phyloP scores from a whole-genome alignment of 2,329 filamentous ascomycete genomes.

The Sporothrix inflata region DNA sequence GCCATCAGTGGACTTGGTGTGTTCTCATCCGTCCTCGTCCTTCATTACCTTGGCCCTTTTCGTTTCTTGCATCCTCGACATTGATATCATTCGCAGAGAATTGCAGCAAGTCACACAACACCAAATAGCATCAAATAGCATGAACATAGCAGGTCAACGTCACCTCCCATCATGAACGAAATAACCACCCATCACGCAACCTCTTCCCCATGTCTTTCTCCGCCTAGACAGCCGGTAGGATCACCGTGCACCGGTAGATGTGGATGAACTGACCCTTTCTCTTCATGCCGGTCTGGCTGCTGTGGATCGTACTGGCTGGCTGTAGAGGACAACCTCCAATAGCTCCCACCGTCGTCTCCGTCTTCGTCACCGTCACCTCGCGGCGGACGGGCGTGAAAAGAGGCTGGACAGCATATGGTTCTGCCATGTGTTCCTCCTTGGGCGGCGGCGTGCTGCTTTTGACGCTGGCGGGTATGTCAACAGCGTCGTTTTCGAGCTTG shows the following conservation, averaged over 20 bases:
- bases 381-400: background rate
- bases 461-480: background rate
- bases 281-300: background rate
- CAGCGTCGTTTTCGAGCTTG: background rate
- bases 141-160: background rate
- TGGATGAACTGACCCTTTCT: background rate
- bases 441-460: background rate
- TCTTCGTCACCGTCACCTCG: too few species aligned
- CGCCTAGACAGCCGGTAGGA: background rate
- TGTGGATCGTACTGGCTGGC: background rate
- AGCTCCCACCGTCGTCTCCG: too few species aligned
- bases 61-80: background rate
- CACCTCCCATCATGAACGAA: background rate
- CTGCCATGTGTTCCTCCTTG: background rate
- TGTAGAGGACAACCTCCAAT: background rate
- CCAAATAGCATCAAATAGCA: background rate
- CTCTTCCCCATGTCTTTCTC: background rate
- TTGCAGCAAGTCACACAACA: background rate
- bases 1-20: background rate
- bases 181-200: background rate
- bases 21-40: background rate
- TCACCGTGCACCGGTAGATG: constrained; percentile 11
- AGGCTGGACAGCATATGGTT: background rate
- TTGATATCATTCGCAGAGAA: background rate
- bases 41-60: background rate